These are phyloP conservation scores for Tricharina praecox DNA, from an alignment of 495 filamentous ascomycete genomes.

Conservation along the genomic window DNA sequence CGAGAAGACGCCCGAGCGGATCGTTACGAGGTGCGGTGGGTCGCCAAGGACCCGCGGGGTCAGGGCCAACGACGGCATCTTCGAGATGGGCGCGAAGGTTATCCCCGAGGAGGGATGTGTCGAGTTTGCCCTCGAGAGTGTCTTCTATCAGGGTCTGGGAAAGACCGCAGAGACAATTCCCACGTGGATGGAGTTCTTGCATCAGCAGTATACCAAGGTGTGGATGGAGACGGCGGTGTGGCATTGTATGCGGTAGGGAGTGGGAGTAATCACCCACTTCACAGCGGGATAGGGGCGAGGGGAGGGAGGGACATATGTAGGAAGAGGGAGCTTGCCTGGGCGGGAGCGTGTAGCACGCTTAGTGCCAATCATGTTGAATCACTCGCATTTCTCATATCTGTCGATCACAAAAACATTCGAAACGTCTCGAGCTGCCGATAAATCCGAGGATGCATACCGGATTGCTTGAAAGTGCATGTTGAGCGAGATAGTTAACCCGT, in stretches of 20 bases:
- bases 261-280: too few relatives aligned
- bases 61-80: slow-evolving; percentile 48
- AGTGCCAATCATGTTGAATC: too few relatives aligned
- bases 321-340: too few relatives aligned
- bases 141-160: slow-evolving; percentile 34
- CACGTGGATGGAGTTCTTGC: slow-evolving; percentile 37
- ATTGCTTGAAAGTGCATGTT: too few relatives aligned
- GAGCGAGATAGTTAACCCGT: too few relatives aligned
- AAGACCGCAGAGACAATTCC: slow-evolving; percentile 37
- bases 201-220: slow-evolving; percentile 48
- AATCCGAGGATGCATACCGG: too few relatives aligned
- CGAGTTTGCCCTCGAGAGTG: slow-evolving; percentile 50
- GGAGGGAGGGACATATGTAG: too few relatives aligned
- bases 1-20: slow-evolving; percentile 42
- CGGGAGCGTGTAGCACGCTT: too few relatives aligned
- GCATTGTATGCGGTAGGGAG: slow-evolving; percentile 10
- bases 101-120: slow-evolving; percentile 42
- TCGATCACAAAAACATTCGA: too few relatives aligned
- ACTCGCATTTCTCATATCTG: too few relatives aligned
- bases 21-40: slow-evolving; percentile 50
- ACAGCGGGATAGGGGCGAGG: too few relatives aligned
- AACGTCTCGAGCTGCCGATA: too few relatives aligned
- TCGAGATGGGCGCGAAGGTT: slow-evolving; percentile 48
- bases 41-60: slow-evolving; percentile 41
- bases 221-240: slow-evolving; percentile 40